Base-by-base conservation (phyloP, 768 basidiomycete species). In the Chalciporus sphaerocephalus region DNA sequence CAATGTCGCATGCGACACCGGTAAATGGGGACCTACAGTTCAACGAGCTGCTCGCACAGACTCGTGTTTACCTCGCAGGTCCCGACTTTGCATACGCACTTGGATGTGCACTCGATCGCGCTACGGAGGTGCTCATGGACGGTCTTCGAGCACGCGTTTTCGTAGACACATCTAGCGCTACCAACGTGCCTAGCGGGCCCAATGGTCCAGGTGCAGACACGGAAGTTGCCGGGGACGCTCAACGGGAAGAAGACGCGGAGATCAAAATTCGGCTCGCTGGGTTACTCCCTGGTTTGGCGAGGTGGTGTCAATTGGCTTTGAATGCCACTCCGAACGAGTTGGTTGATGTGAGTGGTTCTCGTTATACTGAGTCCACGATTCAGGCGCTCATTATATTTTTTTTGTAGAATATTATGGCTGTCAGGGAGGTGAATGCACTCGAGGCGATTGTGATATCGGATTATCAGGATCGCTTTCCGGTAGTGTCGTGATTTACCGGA, bases 291-390 rank as follows among this genome's bases (percentile, higher is more conserved):
- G 85, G 80, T 1, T 67, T 96, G 33, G 81, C 86, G 44, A 70
- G 80, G 46, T 92, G 92, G 90, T 84, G 83, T 56, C 78, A 78
- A 51, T 47, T 80, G 47, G 82, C 83, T 30, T 61, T 92, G 54
- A 75, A 80, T 51, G 78, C 77, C 15, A 60, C 84, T 44, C 89
- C 87, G 27, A 91, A 89, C 60, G 88, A 87, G 61, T 69, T 92
- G 52, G 77, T 91, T 21, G 90, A 93, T 69, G 92, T 91, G 59
- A 65, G 87, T 76, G 6, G 17, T 11, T 38, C 18, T 46, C 3
- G n/a, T n/a, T n/a, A n/a, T n/a, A n/a, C n/a, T n/a, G n/a, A n/a
- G n/a, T n/a, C n/a, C n/a, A n/a, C n/a, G n/a, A n/a, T n/a, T n/a
- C n/a, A n/a, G 32, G 21, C 30, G 18, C 8, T 13, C n/a, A n/a